Conservation (phyloP, 1,139 yeast genomes). For the Protomyces inouyei region DNA sequence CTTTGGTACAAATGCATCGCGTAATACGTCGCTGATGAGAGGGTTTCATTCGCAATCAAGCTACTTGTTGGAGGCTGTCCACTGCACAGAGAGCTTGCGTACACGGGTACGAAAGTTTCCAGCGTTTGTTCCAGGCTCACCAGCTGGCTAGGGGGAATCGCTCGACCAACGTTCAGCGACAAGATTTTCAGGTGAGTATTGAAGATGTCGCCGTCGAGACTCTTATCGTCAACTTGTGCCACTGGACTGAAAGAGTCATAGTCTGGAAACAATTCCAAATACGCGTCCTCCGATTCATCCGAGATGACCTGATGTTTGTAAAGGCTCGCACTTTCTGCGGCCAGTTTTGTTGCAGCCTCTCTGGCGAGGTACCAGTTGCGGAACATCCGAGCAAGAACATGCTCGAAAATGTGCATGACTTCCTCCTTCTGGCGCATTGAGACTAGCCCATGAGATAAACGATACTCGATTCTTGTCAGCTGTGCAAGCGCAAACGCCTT, state of each 20-base stretch:
- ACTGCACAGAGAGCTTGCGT: neutral
- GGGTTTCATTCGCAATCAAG: neutral
- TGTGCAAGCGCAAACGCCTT: neutral
- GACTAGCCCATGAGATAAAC: neutral
- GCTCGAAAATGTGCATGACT: neutral
- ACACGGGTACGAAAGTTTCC: neutral
- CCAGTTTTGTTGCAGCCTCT: neutral
- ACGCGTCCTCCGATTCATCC: constrained; percentile 67
- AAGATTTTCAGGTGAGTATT: neutral
- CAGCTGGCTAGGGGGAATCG: neutral
- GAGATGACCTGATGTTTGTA: constrained; percentile 49
- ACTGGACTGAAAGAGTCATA: constrained; percentile 52
- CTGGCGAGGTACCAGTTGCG: constrained; percentile 15
- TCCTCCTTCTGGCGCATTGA: neutral
- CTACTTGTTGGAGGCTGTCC: neutral
- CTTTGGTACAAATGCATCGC: neutral
- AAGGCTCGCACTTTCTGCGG: constrained; percentile 10
- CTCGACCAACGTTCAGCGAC: neutral
- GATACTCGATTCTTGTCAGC: neutral
- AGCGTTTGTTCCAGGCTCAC: neutral
- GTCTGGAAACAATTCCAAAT: constrained; percentile 75
- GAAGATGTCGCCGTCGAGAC: neutral
- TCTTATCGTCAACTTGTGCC: neutral
- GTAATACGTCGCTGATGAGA: constrained; percentile 12
- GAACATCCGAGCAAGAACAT: neutral